Base-by-base conservation (phyloP, 176 grass and related monocot genomes). In the Triticum urartu region DNA sequence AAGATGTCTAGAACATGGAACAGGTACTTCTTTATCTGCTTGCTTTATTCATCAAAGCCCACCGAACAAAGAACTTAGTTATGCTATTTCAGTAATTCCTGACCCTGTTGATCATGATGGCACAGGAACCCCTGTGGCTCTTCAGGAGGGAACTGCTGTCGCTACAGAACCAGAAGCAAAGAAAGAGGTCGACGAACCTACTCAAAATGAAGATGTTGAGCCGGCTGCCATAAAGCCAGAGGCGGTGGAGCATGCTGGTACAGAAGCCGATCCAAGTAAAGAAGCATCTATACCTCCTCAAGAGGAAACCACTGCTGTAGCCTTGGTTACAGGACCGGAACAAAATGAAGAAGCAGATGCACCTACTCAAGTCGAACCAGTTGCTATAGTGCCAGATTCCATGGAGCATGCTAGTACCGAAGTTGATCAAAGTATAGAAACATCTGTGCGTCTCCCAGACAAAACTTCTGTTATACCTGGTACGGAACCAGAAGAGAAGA, bases 91-190 rank as follows among this genome's bases (percentile, higher is more conserved):
- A 33, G 26, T 25, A 54, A 30, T 33, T 34, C 26, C 25, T 54
- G 43, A 77, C 14, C 25, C 47, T 58, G 43, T 77, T 24, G 45
- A 56, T 8, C 25, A 58, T 34, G 47, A 32, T 77, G 74, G 15
- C 52, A 56, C 47, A 58, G 74, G 24, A 74, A 47, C 11, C 47
- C 22, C 40, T 5, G 13, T 48, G 38, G 4, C 22, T 74, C 71
- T n/a, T 40, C 71, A 74, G n/a, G 71, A 74, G 3, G 71, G 25
- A 74, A 48, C 40, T 74, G 4, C 22, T 48, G 22, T 74, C 43
- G n/a, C 71, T 74, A 48, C 40, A 48, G 79, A 68, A 52, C 26
- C 26, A 81, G 63, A 81, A 68, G 40, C 25, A 68, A 81, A 81
- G 64, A 34, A 52, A 50, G 63, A 30, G 40, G 63, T n/a, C 1